Base-by-base conservation (phyloP, 2,329 filamentous ascomycete species). In the Nigrospora osmanthi region DNA sequence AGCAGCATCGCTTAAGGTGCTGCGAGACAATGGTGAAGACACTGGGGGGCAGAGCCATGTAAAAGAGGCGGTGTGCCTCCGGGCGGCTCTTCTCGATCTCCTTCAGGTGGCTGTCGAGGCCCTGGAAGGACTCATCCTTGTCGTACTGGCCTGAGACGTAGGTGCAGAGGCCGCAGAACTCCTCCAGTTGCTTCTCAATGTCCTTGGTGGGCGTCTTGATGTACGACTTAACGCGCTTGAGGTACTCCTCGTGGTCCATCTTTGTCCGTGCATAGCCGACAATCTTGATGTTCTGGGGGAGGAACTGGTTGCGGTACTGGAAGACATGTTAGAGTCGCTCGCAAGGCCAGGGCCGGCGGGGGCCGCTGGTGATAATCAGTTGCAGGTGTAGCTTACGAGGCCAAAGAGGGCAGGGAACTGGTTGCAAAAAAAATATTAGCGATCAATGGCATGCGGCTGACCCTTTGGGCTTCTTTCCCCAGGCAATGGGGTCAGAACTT, bases 151-250 rank as follows among this genome's bases (percentile, higher is more conserved):
- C 93, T n/a, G 90, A 88, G 42, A 98, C 76, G 63, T 98, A 98
- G 61, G 87, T 83, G 78, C 91, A 97, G 58, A 91, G 75, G 50
- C 79, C 73, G 72, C 83, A 85, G 72, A 98, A 98, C 48, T 93
- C 85, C 50, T 93, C 81, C 48, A 98, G 78, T 67, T 97, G 90
- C 70, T 95, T 85, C 74, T 98, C 90, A 56, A 94, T 83, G 58
- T 97, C 93, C 75, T 95, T 95, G 56, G 91, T 96, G 14, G 93
- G 93, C 14, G 90, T 93, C 80, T 98, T 97, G 75, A 98, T 98
- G 74, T 96, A 94, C 49, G 89, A 95, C 72, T 87, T 91, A 70
- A 98, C 89, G 56, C 93, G 82, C 71, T 85, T 87, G 64, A 97
- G 78, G 74, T 87, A 97, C 69, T 98, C 93, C 53, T 89, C 83